Conservation (phyloP, 345 rosid species). For the Eucalyptus viminalis region DNA sequence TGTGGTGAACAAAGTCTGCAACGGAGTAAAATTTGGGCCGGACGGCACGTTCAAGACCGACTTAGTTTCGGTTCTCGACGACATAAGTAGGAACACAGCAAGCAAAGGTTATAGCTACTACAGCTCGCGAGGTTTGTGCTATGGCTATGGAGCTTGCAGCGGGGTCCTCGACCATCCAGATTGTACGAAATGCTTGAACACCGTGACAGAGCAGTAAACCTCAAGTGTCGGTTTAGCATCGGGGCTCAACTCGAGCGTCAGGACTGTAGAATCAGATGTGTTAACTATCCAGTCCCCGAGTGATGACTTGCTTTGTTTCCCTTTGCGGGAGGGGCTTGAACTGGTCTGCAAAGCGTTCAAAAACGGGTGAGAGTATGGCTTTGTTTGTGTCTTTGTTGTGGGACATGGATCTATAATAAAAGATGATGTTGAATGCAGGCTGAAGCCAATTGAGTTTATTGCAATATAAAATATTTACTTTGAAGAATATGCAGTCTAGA, state of each 20-base stretch:
- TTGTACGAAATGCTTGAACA: background rate
- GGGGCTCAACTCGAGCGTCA: background rate
- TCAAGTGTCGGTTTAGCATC: background rate
- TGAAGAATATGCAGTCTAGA: background rate
- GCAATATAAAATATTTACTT: background rate
- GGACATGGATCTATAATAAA: background rate
- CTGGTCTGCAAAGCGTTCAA: background rate
- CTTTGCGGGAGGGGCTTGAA: background rate
- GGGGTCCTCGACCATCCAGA: background rate
- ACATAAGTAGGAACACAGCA: background rate
- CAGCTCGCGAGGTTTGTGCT: background rate
- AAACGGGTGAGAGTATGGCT: background rate
- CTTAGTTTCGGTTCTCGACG: background rate
- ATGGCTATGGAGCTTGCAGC: background rate
- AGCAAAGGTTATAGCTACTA: background rate
- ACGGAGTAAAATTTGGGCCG: background rate
- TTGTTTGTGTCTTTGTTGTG: background rate
- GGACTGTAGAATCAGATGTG: background rate
- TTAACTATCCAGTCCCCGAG: background rate
- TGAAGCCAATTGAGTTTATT: background rate
- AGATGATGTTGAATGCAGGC: background rate
- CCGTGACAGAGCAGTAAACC: background rate
- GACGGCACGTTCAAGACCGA: background rate
- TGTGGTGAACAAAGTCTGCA: background rate
- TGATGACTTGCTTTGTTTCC: background rate